Evolutionary conservation across 352 stramenopile species (phyloP).

Genomic region (Phytopythium montanum): DNA sequence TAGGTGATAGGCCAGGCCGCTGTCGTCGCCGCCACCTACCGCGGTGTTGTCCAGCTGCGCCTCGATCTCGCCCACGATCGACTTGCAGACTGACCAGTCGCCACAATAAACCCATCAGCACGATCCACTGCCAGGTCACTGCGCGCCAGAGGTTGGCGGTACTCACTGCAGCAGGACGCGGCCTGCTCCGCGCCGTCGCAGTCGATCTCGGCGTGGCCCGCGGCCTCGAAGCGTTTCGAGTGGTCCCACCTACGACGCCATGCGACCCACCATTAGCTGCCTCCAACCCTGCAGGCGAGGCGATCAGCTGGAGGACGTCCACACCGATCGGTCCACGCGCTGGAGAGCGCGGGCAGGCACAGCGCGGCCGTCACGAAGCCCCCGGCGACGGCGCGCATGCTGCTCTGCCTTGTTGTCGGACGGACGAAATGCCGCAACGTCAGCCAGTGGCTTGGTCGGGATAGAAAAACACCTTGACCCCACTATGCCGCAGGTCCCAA

Average conservation of each 20-base stretch:
- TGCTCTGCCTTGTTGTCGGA: background rate
- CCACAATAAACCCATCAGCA: background rate
- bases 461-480: background rate
- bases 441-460: background rate
- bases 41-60: constrained; percentile 72
- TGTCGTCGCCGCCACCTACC: constrained; percentile 12
- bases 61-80: constrained; percentile 81
- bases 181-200: constrained; percentile 49
- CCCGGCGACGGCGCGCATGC: constrained; percentile 4
- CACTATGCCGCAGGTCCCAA: background rate
- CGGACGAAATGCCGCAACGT: background rate
- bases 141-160: background rate
- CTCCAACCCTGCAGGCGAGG: background rate
- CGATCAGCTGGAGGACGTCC: background rate
- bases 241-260: constrained; percentile 54
- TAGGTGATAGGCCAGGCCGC: background rate
- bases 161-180: constrained; percentile 75
- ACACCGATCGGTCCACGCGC: constrained; percentile 61
- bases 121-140: background rate
- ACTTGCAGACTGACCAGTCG: constrained; percentile 58
- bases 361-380: constrained; percentile 10
- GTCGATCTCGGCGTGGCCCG: constrained; percentile 54
- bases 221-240: constrained; percentile 71
- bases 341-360: constrained; percentile 13
- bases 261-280: background rate